These are phyloP conservation scores for Exophiala sideris DNA, from an alignment of 2,329 filamentous ascomycete species.

Conservation along the genomic window DNA sequence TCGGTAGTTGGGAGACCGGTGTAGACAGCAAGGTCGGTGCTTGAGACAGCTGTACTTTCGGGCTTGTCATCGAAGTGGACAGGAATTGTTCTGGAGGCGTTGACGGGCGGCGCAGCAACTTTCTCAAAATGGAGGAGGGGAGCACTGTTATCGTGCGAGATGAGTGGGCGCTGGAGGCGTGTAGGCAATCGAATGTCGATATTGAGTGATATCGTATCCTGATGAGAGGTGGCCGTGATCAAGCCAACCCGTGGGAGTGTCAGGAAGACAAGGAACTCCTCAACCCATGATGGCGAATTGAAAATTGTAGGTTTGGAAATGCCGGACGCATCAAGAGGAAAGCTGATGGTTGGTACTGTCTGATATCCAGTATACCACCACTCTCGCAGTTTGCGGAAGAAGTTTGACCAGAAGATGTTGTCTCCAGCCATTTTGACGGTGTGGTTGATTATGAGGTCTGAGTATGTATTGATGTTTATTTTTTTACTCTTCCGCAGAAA, in stretches of 20 bases:
- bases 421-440: not conserved
- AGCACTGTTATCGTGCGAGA: not conserved
- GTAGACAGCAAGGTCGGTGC: too few relatives aligned
- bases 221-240: not conserved
- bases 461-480: too few relatives aligned
- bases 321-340: not conserved
- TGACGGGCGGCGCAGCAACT: not conserved
- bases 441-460: too few relatives aligned
- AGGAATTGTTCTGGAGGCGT: not conserved
- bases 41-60: too few relatives aligned
- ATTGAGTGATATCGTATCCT: not conserved
- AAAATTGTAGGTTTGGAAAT: not conserved
- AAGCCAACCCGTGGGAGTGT: not conserved
- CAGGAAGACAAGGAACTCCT: not conserved
- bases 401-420: not conserved
- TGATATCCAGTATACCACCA: not conserved
- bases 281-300: not conserved
- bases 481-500: too few relatives aligned
- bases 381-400: not conserved
- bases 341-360: not conserved
- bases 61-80: not conserved
- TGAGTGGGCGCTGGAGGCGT: not conserved
- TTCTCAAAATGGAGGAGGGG: not conserved
- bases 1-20: too few relatives aligned
- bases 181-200: not conserved